Conservation (phyloP, 129 eudicot species). For the Escallonia herrerae region DNA sequence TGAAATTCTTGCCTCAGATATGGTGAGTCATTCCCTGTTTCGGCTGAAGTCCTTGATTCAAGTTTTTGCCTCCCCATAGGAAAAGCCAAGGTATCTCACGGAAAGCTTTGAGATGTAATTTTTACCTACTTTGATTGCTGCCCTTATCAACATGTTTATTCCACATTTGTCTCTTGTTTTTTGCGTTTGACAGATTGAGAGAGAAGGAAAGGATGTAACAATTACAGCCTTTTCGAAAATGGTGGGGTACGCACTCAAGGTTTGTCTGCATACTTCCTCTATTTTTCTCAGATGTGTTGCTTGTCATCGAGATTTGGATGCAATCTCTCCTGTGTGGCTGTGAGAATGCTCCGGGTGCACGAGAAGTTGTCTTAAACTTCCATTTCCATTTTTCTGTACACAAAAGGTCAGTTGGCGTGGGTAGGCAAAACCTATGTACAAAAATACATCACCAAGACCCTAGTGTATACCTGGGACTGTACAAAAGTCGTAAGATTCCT, state of each 20-base stretch:
- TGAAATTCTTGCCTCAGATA: constrained; percentile 27
- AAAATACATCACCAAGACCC: too few relatives aligned
- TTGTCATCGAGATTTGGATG: not conserved
- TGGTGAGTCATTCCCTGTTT: constrained; percentile 66
- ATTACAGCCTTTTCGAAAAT: constrained; percentile 80
- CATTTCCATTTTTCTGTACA: too few relatives aligned
- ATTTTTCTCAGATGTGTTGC: not conserved
- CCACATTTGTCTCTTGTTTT: not conserved
- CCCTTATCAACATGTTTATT: not conserved
- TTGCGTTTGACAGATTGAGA: constrained; percentile 46
- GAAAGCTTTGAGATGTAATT: not conserved
- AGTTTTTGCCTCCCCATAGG: constrained; percentile 64
- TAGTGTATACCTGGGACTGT: too few relatives aligned
- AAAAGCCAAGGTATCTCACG: constrained; percentile 51
- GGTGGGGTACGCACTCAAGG: constrained; percentile 87
- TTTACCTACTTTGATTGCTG: not conserved
- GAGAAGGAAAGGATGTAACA: constrained; percentile 66
- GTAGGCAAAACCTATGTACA: too few relatives aligned
- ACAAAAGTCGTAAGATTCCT: too few relatives aligned
- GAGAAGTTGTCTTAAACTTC: too few relatives aligned
- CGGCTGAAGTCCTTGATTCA: constrained; percentile 53
- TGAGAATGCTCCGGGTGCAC: too few relatives aligned
- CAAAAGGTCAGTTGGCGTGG: too few relatives aligned
- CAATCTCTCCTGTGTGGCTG: too few relatives aligned
- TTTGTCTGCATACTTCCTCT: constrained; percentile 19